Conservation (phyloP, 1,284 basidiomycete genomes). For the Lentinula novae-zelandiae region DNA sequence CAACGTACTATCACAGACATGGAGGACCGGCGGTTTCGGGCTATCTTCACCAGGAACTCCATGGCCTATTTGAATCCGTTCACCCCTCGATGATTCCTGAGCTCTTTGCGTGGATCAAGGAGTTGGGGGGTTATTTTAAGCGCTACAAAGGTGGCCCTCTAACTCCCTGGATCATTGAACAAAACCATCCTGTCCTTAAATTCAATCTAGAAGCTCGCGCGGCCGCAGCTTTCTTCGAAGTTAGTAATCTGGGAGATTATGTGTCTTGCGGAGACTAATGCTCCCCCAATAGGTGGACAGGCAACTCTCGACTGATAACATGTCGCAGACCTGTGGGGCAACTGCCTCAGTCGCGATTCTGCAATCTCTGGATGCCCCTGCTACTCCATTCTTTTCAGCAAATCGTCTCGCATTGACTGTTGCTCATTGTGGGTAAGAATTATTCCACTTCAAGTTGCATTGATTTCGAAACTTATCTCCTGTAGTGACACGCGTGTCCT, state of each 20-base stretch:
- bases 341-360: conserved; percentile 89
- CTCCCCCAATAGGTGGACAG: conserved; percentile 50
- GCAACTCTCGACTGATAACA: conserved; percentile 55
- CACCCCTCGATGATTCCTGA: conserved; percentile 67
- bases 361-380: conserved; percentile 77
- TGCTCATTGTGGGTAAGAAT: conserved; percentile 84
- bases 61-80: conserved; percentile 75
- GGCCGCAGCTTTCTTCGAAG: conserved; percentile 84
- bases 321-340: conserved; percentile 73
- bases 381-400: conserved; percentile 77
- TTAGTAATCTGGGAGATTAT: conserved; percentile 28
- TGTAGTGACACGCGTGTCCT: conserved; percentile 86
- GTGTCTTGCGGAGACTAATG: conserved; percentile 7
- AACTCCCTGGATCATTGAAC: conserved; percentile 57
- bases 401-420: conserved; percentile 73
- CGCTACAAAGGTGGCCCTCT: conserved; percentile 81
- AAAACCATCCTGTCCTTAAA: conserved; percentile 35
- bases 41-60: conserved; percentile 78
- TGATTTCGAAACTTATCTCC: conserved; percentile 5
- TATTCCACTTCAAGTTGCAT: not conserved
- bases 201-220: conserved; percentile 83
- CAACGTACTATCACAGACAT: conserved; percentile 44
- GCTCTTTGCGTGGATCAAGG: conserved; percentile 72
- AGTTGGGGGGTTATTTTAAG: conserved; percentile 84
- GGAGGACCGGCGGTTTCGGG: conserved; percentile 76